These are phyloP conservation scores for Panellus pusillus DNA, from an alignment of 768 basidiomycete genomes.

Conservation along the genomic window DNA sequence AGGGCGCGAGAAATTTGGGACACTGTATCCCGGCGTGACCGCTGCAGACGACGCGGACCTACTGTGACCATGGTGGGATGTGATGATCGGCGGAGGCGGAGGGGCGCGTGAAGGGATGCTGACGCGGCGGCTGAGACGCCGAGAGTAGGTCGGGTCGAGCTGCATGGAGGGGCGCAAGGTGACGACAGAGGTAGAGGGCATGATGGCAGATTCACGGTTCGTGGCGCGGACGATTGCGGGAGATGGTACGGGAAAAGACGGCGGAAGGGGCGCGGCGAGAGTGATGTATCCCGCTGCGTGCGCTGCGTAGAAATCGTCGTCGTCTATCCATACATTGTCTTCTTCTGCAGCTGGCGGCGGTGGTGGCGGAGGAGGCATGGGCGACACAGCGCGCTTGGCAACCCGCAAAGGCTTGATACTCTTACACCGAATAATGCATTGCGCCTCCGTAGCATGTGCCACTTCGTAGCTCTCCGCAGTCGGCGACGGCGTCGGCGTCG, in stretches of 20 bases:
- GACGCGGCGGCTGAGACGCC: slow-evolving; percentile 6
- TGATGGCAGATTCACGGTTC: slow-evolving; percentile 2
- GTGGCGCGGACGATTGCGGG: too few relatives aligned
- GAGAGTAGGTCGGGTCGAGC: neutral
- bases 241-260: neutral
- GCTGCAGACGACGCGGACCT: neutral
- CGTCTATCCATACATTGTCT: neutral
- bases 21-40: neutral
- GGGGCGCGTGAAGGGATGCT: slow-evolving; percentile 13
- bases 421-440: slow-evolving; percentile 10
- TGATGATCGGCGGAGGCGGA: slow-evolving; percentile 12
- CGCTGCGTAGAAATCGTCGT: slow-evolving; percentile 12
- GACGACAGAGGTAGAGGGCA: neutral
- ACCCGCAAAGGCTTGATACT: slow-evolving; percentile 14
- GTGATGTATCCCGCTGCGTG: slow-evolving; percentile 11
- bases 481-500: neutral
- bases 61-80: neutral
- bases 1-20: slow-evolving; percentile 1
- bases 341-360: neutral
- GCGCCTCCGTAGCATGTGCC: neutral
- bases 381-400: slow-evolving; percentile 12
- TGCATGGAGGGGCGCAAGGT: neutral
- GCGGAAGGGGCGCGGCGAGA: neutral
- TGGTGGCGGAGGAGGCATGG: neutral
- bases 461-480: neutral